Evolutionary conservation across 345 rosid genomes (phyloP).

Genomic region (Sonneratia alba): DNA sequence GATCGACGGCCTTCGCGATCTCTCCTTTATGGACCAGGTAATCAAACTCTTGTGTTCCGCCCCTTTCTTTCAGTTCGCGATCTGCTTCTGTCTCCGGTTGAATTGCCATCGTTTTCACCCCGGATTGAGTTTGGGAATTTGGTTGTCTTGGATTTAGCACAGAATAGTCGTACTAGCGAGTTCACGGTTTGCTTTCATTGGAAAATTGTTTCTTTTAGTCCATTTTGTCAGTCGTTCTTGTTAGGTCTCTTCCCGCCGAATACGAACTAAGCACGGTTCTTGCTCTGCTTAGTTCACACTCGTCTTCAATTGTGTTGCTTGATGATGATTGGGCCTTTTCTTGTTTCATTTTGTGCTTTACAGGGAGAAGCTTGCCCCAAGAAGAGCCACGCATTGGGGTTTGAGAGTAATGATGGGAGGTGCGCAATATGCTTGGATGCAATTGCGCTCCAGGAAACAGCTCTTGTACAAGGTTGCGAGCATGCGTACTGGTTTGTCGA

Average conservation of each 20-base stretch:
- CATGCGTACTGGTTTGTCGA: constrained; percentile 85
- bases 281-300: too few species aligned
- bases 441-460: constrained; percentile 75
- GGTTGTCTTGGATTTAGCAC: too few species aligned
- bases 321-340: not conserved
- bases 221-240: too few species aligned
- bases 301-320: not conserved
- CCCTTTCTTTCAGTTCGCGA: not conserved
- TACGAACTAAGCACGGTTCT: too few species aligned
- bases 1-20: constrained; percentile 8
- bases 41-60: not conserved
- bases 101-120: not conserved
- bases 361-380: constrained; percentile 22
- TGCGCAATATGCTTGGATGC: constrained; percentile 87
- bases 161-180: too few species aligned
- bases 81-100: not conserved
- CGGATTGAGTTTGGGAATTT: too few species aligned
- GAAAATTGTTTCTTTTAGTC: too few species aligned
- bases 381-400: constrained; percentile 3
- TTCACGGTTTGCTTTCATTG: too few species aligned
- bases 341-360: constrained; percentile 21
- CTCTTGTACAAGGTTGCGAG: constrained; percentile 89
- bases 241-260: too few species aligned
- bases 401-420: constrained; percentile 50
- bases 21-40: constrained; percentile 26